Base-by-base conservation (phyloP, 2,329 filamentous ascomycete species). In the Xylaria sp. region DNA sequence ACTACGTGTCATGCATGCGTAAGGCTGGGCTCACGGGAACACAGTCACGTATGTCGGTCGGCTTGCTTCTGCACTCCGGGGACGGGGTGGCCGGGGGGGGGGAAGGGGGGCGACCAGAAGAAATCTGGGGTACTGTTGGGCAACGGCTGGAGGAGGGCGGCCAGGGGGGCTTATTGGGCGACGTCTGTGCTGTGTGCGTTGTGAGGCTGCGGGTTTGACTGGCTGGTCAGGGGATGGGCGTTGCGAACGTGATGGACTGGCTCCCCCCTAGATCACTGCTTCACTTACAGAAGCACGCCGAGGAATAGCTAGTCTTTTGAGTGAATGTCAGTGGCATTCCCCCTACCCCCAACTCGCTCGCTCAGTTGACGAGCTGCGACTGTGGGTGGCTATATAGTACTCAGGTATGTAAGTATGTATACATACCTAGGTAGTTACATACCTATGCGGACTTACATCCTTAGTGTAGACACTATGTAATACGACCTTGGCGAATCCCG, bases 81-180 rank as follows among this genome's bases (percentile, higher is more conserved):
- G 64, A 67, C 54, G 9, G 59, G 24, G 36, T 34, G 64, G 61
- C 64, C 53, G 24, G 58, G 17, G 19, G 55, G 36, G 50, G 47
- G 19, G 55, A 14, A 21, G 19, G 14, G 30, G 47, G 53, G 63
- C 42, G 63, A 54, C 11, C 14, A 55, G 32, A 36, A 59, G 45
- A 59, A 71, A 67, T 71, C 69, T 66, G 69, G 69, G 69, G 69
- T 70, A 66, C 69, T 65, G 68, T 69, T 42, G 65, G 60, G 30
- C 21, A 56, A 36, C 30, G 45, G 39, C 34, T 61, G 64, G 47
- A 39, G 67, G 67, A 65, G 69, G 67, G 63, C n/a, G 42, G 55
- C 21, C 14, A 30, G 21, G 34, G 8, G 21, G 51, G 32, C 36
- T 48, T 45, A 69, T 71, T 71, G 69, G 69, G 47, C 45, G 19